Base-by-base conservation (phyloP, 2,329 filamentous ascomycete species). In the Neonectria hederae region DNA sequence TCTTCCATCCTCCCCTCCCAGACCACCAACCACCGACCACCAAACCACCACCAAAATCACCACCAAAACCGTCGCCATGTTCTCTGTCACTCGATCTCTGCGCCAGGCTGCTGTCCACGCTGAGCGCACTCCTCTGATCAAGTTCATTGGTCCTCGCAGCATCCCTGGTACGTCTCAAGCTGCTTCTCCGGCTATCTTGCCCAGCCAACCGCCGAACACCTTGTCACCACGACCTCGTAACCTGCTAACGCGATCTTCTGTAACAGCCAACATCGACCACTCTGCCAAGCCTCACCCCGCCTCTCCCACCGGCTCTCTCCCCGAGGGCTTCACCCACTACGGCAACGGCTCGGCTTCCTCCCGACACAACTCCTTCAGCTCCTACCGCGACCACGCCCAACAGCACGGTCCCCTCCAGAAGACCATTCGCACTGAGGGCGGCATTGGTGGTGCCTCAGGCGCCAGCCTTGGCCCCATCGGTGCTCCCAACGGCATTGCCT, bases 311-410 rank as follows among this genome's bases (percentile, higher is more conserved):
- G 82, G 87, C 74, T 80, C 83, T 35, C 89, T 94, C 24, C 92
- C 91, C 45, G 73, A 81, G 60, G 78, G 77, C 74, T 87, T 86
- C 72, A 74, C 77, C 67, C 75, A 72, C 71, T 76, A 73, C 67
- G 75, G 73, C 54, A 74, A 74, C 65, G 72, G 72, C 62, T 66
- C 68, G 51, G 69, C 72, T 58, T 74, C 77, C 63, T 79, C 83
- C 69, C 80, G 81, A 35, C 84, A 87, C 81, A 79, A 85, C 69
- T 88, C 86, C 65, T 94, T 94, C 83, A 91, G 90, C 77, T 85
- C 86, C 74, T 94, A 94, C 85, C 90, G 92, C 76, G 87, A 92
- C 80, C 89, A 90, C 77, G 91, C 90, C 64, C 90, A 92, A 80
- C 91, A 93, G 80, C 91, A 93, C 76, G 92, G 92, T 35, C 92